phyloP scores from a whole-genome alignment of 495 filamentous ascomycete genomes.

The Patellaria atrata region DNA sequence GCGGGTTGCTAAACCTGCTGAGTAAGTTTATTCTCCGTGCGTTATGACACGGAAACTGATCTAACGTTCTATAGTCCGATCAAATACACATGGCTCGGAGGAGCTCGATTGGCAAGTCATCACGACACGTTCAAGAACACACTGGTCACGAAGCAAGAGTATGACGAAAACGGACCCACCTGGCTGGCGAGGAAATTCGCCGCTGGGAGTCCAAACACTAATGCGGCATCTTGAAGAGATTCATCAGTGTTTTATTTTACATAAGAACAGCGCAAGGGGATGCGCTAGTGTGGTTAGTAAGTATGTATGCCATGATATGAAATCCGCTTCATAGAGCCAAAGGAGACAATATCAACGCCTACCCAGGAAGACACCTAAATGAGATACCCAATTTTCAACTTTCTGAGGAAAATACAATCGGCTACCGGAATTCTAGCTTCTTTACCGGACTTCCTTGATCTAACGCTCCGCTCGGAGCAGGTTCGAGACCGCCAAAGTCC shows the following conservation, averaged over 20 bases:
- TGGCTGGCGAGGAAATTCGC: conserved; percentile 68
- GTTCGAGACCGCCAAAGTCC: conserved; percentile 10
- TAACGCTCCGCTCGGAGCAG: conserved; percentile 14
- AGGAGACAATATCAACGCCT: no score
- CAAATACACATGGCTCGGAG: conserved; percentile 72
- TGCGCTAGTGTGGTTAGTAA: no score
- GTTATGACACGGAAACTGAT: not conserved
- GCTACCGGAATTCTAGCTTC: conserved; percentile 12
- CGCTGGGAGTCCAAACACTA: no score
- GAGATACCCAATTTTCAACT: no score
- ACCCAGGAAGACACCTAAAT: no score
- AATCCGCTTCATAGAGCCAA: no score
- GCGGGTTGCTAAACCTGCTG: conserved; percentile 49
- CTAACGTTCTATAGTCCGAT: conserved; percentile 41
- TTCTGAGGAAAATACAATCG: no score
- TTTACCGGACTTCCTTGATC: conserved; percentile 15
- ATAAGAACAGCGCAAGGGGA: no score
- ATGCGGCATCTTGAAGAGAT: no score
- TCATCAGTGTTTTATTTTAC: no score
- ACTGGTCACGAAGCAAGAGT: conserved; percentile 72
- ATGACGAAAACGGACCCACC: conserved; percentile 67
- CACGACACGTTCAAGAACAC: conserved; percentile 43
- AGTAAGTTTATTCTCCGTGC: conserved; percentile 34
- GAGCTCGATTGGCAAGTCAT: conserved; percentile 57
- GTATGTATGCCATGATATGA: no score